phyloP scores from a whole-genome alignment of 805 yeast species.

The Sugiyamaella lignohabitans region DNA sequence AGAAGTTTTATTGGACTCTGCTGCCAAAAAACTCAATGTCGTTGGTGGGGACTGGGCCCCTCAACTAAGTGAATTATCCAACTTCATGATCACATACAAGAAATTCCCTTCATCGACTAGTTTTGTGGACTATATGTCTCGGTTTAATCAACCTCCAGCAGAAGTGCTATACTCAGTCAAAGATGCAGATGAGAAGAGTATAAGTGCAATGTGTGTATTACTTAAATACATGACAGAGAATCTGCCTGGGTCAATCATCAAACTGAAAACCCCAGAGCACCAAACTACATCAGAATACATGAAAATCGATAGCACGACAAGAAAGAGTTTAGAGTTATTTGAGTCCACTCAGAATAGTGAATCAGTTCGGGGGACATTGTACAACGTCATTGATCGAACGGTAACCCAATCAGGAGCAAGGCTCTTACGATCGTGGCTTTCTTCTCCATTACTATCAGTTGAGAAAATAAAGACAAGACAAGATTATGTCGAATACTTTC shows the following conservation, averaged over 20 bases:
- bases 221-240: conserved; percentile 66
- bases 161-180: conserved; percentile 18
- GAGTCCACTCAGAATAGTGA: conserved; percentile 40
- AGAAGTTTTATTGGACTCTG: conserved; percentile 53
- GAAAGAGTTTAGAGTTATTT: conserved; percentile 51
- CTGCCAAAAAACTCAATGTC: conserved; percentile 25
- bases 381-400: conserved; percentile 65
- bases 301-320: conserved; percentile 61
- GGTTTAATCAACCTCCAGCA: conserved; percentile 34
- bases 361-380: conserved; percentile 59
- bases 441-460: conserved; percentile 65
- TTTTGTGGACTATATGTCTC: conserved; percentile 33
- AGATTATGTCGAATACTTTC: conserved; percentile 41
- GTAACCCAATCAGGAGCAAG: conserved; percentile 78
- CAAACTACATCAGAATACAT: conserved; percentile 47
- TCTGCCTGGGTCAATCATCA: conserved; percentile 59
- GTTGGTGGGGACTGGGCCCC: conserved; percentile 49
- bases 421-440: conserved; percentile 71
- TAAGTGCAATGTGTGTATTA: conserved; percentile 55
- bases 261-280: conserved; percentile 61
- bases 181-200: conserved; percentile 33
- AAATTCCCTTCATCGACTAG: conserved; percentile 37
- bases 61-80: conserved; percentile 50
- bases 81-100: conserved; percentile 55
- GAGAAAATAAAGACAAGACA: conserved; percentile 53